A percentile compares a stretch with the other conserved stretches of the same genome.
These are phyloP conservation scores for Ophiostoma australiae DNA, from an alignment of 2,329 filamentous ascomycete genomes.

Conservation along the genomic window DNA sequence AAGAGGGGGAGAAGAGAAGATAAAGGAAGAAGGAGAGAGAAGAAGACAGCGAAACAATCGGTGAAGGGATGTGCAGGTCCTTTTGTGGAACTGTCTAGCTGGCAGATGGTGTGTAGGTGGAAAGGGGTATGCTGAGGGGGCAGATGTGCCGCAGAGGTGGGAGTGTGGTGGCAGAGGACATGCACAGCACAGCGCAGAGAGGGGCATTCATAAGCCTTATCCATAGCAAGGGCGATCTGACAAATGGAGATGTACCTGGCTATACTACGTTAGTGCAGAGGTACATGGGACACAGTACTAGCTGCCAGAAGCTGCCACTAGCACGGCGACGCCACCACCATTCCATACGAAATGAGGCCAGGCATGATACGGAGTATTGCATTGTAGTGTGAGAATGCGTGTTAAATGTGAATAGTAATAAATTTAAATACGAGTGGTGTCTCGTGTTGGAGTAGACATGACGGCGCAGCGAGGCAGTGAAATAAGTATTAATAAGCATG, in stretches of 20 bases:
- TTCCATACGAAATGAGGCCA: neutral
- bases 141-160: neutral
- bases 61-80: slow-evolving; percentile 21
- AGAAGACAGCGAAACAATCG: slow-evolving; percentile 23
- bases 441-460: neutral
- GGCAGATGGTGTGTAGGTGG: neutral
- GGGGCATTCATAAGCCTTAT: slow-evolving; percentile 8
- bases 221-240: slow-evolving; percentile 7
- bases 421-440: neutral
- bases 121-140: neutral
- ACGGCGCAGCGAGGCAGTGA: neutral
- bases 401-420: neutral
- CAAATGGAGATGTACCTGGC: slow-evolving; percentile 1
- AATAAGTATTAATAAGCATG: slow-evolving; percentile 2
- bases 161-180: slow-evolving; percentile 1
- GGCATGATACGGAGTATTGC: neutral
- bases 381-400: neutral
- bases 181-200: neutral
- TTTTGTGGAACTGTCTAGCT: slow-evolving; percentile 22
- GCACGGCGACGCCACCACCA: neutral
- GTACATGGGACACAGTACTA: neutral
- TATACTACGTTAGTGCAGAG: neutral
- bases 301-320: neutral
- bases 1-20: neutral
- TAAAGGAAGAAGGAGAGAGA: neutral